These are phyloP conservation scores for Aspergillus fijiensis DNA, from an alignment of 2,329 filamentous ascomycete genomes.

Conservation along the genomic window DNA sequence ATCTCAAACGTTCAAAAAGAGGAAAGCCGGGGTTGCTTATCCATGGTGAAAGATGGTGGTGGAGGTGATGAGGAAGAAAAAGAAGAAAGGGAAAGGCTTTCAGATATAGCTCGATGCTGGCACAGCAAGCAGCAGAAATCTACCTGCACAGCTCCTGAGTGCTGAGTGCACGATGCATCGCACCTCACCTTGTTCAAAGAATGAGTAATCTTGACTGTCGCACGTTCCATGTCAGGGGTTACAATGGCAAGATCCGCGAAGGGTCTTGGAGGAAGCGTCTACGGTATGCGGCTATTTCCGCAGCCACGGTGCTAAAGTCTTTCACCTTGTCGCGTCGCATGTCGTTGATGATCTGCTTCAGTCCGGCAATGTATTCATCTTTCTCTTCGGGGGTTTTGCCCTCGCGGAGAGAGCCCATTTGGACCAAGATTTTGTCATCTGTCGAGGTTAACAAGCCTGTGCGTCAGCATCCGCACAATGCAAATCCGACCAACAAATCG, in stretches of 20 bases:
- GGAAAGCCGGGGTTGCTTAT: slow-evolving; percentile 17
- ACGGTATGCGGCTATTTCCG: slow-evolving; percentile 52
- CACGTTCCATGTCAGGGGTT: slow-evolving; percentile 24
- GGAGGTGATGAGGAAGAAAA: slow-evolving; percentile 1
- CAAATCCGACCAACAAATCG: slow-evolving; percentile 20
- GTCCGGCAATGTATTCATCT: slow-evolving; percentile 45
- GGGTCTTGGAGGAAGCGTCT: slow-evolving; percentile 50
- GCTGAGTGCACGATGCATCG: slow-evolving; percentile 1
- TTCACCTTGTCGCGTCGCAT: slow-evolving; percentile 51
- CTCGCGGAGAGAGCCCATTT: slow-evolving; percentile 50
- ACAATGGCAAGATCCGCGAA: slow-evolving; percentile 48
- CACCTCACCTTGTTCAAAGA: slow-evolving; percentile 25
- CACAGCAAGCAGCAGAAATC: not conserved
- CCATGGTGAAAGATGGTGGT: not conserved
- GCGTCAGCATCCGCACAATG: slow-evolving; percentile 41
- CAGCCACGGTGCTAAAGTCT: slow-evolving; percentile 50
- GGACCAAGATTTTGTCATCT: slow-evolving; percentile 54
- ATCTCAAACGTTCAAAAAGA: slow-evolving; percentile 7
- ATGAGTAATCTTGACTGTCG: slow-evolving; percentile 5
- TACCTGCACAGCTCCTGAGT: not conserved
- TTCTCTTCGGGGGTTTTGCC: slow-evolving; percentile 47
- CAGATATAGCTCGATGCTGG: slow-evolving; percentile 11
- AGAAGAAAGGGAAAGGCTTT: slow-evolving; percentile 4
- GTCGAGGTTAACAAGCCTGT: slow-evolving; percentile 38
- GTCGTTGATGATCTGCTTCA: slow-evolving; percentile 51